phyloP scores from a whole-genome alignment of 148 eudicot genomes.

The Vaccinium vitisidaea region DNA sequence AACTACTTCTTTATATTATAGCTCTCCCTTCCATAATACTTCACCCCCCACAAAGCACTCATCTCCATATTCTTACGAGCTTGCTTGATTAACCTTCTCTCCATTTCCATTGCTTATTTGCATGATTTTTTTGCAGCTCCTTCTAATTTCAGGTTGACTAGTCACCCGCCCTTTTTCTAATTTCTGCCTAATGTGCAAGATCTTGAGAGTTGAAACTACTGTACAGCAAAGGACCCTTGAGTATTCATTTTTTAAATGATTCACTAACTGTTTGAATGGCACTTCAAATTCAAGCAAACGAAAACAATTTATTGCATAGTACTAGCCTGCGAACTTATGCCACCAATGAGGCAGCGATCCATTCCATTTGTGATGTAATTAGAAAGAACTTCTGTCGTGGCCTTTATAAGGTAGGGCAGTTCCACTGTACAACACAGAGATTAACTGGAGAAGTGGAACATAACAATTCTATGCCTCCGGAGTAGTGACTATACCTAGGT shows the following conservation, averaged over 20 bases:
- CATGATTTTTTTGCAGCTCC: constrained; percentile 3
- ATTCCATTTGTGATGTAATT: not conserved
- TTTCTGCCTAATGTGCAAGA: not conserved
- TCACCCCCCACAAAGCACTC: too few species aligned
- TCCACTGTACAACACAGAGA: not conserved
- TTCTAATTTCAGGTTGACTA: too few species aligned
- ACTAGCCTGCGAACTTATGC: not conserved
- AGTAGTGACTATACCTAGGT: too few species aligned
- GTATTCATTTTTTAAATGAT: not conserved
- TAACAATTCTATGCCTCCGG: not conserved
- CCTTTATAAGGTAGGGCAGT: not conserved
- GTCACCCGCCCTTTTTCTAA: not conserved
- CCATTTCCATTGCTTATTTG: not conserved
- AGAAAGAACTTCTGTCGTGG: not conserved
- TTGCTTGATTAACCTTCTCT: too few species aligned
- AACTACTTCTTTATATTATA: too few species aligned
- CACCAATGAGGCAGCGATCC: not conserved
- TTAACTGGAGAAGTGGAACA: not conserved
- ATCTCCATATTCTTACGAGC: too few species aligned
- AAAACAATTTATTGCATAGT: not conserved
- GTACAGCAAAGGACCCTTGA: not conserved
- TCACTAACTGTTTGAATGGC: not conserved
- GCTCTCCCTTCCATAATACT: too few species aligned
- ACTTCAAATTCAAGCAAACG: not conserved
- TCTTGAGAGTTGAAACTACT: not conserved